Conservation (phyloP, 2,329 filamentous ascomycete genomes). For the Penicillium sp. region DNA sequence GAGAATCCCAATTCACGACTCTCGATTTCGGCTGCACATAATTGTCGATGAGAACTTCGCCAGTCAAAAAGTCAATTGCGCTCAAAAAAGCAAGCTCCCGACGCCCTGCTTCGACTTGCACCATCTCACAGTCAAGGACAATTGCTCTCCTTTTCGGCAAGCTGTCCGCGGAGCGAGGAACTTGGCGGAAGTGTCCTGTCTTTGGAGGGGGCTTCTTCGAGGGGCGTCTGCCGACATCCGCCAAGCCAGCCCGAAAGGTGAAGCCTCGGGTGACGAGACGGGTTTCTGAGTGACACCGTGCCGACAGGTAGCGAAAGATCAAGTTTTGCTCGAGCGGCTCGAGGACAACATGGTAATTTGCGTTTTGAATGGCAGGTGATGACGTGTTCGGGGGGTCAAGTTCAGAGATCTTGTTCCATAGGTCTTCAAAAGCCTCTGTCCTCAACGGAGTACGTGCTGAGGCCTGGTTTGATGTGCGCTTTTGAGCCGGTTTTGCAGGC, state of each 20-base stretch:
- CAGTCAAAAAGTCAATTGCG: constrained; percentile 49
- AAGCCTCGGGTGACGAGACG: constrained; percentile 3
- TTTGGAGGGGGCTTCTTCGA: constrained; percentile 1
- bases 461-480: background rate
- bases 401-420: background rate
- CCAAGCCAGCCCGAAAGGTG: background rate
- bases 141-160: constrained; percentile 32
- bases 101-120: constrained; percentile 32
- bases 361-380: background rate
- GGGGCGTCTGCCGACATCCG: background rate
- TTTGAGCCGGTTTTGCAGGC: background rate
- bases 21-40: constrained; percentile 41
- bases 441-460: background rate
- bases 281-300: constrained; percentile 9
- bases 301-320: constrained; percentile 9
- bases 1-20: constrained; percentile 41
- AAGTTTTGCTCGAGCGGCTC: constrained; percentile 3
- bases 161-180: background rate
- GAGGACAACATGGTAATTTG: background rate
- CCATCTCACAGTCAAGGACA: constrained; percentile 54
- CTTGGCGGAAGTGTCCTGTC: constrained; percentile 4
- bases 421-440: background rate
- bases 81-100: constrained; percentile 41
- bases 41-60: constrained; percentile 47
- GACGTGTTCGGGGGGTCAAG: background rate